These are phyloP conservation scores for Fraxinus sp. DNA, from an alignment of 305 asterid genomes.

Conservation along the genomic window DNA sequence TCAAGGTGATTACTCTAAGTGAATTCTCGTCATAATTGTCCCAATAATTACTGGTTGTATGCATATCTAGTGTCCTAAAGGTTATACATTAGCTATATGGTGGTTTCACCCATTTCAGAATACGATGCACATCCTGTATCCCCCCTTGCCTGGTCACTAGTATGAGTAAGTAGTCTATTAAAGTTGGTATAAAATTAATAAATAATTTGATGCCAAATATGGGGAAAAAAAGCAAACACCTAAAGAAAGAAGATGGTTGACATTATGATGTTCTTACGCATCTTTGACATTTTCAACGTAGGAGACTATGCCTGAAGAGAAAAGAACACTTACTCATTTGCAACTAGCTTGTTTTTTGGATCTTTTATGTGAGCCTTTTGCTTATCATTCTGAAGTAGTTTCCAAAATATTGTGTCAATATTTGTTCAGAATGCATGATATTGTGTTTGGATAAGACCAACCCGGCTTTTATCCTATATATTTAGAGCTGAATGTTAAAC, in stretches of 20 bases:
- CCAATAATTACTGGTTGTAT: background rate
- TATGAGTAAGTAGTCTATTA: background rate
- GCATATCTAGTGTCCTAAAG: background rate
- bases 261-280: background rate
- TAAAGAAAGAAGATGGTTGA: background rate
- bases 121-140: background rate
- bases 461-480: background rate
- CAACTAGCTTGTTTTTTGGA: background rate
- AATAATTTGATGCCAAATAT: background rate
- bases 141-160: background rate
- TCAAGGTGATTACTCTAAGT: background rate
- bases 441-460: background rate
- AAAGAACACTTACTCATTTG: background rate
- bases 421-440: background rate
- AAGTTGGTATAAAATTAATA: background rate
- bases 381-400: background rate
- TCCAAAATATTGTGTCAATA: background rate
- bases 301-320: background rate
- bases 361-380: background rate
- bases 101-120: background rate
- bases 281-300: background rate
- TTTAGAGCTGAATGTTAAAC: background rate
- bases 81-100: background rate
- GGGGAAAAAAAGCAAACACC: background rate
- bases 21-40: background rate